phyloP scores from a whole-genome alignment of 495 filamentous ascomycete species.

The Trichoderma parareesei region DNA sequence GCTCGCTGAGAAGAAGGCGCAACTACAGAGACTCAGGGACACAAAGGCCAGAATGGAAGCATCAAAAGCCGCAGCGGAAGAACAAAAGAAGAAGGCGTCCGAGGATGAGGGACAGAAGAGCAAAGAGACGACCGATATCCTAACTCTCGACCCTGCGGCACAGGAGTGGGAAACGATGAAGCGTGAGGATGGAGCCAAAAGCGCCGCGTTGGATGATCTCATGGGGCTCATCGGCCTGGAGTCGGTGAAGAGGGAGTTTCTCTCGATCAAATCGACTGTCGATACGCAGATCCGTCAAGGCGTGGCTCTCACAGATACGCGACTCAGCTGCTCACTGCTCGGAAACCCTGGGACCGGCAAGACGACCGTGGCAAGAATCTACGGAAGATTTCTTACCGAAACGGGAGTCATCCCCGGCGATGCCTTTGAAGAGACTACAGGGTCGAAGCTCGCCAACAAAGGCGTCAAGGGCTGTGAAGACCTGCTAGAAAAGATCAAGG shows the following conservation, averaged over 20 bases:
- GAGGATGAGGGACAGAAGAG: background rate
- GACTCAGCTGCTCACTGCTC: conserved; percentile 56
- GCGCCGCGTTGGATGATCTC: conserved; percentile 50
- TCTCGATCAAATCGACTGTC: conserved; percentile 58
- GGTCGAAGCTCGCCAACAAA: conserved; percentile 54
- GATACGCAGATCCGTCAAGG: conserved; percentile 53
- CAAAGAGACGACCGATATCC: background rate
- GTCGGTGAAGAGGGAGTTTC: conserved; percentile 48
- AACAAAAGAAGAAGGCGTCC: conserved; percentile 1
- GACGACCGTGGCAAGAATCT: conserved; percentile 73
- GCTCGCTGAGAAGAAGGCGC: conserved; percentile 33
- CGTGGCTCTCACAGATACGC: conserved; percentile 45
- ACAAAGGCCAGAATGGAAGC: conserved; percentile 12
- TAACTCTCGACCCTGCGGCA: conserved; percentile 19
- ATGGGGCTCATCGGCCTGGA: conserved; percentile 62
- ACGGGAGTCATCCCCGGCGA: conserved; percentile 47
- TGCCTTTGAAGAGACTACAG: conserved; percentile 60
- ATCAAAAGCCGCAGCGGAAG: conserved; percentile 9
- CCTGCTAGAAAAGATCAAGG: conserved; percentile 47
- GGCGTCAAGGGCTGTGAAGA: conserved; percentile 51
- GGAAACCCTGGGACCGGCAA: conserved; percentile 84
- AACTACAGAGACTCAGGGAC: conserved; percentile 21
- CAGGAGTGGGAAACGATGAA: conserved; percentile 59
- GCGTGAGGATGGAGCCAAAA: conserved; percentile 36
- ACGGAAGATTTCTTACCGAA: conserved; percentile 58